phyloP scores from a whole-genome alignment of 1,284 basidiomycete species.

The Amylostereum chailletii region DNA sequence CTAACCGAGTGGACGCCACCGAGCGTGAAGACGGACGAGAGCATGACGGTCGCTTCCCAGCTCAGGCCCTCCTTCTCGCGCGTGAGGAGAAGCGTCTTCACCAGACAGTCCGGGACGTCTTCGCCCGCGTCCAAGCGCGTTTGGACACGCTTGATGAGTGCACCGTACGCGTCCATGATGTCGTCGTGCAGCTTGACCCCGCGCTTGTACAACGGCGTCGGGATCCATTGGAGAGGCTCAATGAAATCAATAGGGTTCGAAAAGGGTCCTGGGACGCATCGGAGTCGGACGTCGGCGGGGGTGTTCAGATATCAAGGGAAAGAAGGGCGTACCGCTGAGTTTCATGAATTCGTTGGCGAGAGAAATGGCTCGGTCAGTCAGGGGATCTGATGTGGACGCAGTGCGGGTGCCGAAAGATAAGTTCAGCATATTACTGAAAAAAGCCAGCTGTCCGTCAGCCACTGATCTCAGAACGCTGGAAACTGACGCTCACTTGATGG shows the following conservation, averaged over 20 bases:
- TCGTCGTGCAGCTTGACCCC: slow-evolving; percentile 24
- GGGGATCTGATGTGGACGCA: slow-evolving; percentile 21
- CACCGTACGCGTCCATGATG: slow-evolving; percentile 26
- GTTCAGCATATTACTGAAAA: slow-evolving; percentile 25
- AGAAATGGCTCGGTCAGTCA: slow-evolving; percentile 21
- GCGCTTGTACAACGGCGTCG: slow-evolving; percentile 23
- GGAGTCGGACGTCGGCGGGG: slow-evolving; percentile 11
- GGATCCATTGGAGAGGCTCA: slow-evolving; percentile 25
- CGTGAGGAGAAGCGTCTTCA: slow-evolving; percentile 21
- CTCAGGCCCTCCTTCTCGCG: slow-evolving; percentile 23
- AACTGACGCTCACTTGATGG: slow-evolving; percentile 20
- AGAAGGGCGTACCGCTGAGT: slow-evolving; percentile 9
- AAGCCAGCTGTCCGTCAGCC: not conserved
- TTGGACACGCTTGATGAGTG: slow-evolving; percentile 26
- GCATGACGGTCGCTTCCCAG: slow-evolving; percentile 26
- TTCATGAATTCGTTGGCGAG: slow-evolving; percentile 30
- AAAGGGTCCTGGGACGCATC: slow-evolving; percentile 20
- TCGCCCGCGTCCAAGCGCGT: slow-evolving; percentile 23
- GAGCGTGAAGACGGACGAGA: slow-evolving; percentile 30
- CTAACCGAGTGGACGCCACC: slow-evolving; percentile 29
- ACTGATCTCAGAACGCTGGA: not conserved
- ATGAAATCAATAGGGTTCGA: slow-evolving; percentile 33
- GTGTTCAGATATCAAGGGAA: slow-evolving; percentile 15
- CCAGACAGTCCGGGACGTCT: slow-evolving; percentile 27
- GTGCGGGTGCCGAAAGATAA: slow-evolving; percentile 27